Evolutionary conservation across 495 filamentous ascomycete species (phyloP), one percentile per base, ranked within the genome.

Genomic region (Tetracladium setigerum): DNA sequence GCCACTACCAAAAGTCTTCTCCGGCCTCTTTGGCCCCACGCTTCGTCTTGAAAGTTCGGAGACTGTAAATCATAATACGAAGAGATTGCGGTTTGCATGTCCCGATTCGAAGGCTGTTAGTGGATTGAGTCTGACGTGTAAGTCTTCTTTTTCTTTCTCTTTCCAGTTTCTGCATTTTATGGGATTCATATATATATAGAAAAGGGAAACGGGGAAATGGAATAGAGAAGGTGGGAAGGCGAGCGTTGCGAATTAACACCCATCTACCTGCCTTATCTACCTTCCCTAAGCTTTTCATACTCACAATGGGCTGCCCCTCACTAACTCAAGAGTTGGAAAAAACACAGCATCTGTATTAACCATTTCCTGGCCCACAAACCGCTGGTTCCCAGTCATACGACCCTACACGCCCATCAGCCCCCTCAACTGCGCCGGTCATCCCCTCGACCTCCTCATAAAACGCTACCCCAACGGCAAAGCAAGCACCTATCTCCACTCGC

Each of bases 11-110:
- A 37, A 17, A 0, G 44, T 30, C 16, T 46, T 46, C 17, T 37
- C 44, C 22, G 22, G 34, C 15, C 22, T 27, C 11, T 7, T 35
- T n/a, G 44, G 44, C 49, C 50, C 62, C 33, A 63, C 58, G 12
- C 62, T 75, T 4, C 48, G 60, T 35, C 62, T 75, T 0, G 59
- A 70, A 35, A 78, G 75, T 56, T 66, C 71, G 40, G 70, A 82
- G 53, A 50, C 62, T 1, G 68, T 84, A 42, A 84, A 78, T 56
- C 78, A 82, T 62, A 80, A 86, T 51, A 83, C 78, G 4, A 84
- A 82, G 56, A 69, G 70, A 30, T 61, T 86, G 40, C 68, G 75
- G 4, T 86, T 86, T 38, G 73, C 76, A 48, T 68, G 83, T 8
- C 79, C 81, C 0, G 66, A 74, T 15, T 37, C 60, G n/a, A 54